These are phyloP conservation scores for Saturnispora diversa DNA, from an alignment of 805 yeast genomes.

Conservation along the genomic window DNA sequence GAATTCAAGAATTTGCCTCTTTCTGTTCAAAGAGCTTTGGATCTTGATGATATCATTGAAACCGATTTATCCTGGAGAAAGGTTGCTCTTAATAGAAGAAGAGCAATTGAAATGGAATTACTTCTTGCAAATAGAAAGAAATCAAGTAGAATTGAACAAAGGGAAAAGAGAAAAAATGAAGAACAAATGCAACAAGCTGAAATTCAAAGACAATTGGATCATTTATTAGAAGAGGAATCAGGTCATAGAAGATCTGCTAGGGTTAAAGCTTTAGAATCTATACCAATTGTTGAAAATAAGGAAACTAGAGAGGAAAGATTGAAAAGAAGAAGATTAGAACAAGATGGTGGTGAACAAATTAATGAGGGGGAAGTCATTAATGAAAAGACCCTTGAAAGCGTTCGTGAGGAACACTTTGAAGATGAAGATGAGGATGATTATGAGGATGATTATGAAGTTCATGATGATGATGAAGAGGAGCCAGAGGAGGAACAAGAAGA, in stretches of 20 bases:
- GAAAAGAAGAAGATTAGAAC: conserved; percentile 15
- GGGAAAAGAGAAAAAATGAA: conserved; percentile 42
- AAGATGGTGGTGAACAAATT: background rate
- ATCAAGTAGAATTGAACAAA: conserved; percentile 65
- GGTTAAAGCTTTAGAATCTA: conserved; percentile 33
- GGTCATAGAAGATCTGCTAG: conserved; percentile 33
- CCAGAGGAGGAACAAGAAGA: conserved; percentile 1
- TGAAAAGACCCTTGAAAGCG: background rate
- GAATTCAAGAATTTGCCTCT: conserved; percentile 1
- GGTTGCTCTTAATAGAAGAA: conserved; percentile 45
- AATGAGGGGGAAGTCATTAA: background rate
- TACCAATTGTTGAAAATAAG: conserved; percentile 12
- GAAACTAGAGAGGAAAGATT: conserved; percentile 31
- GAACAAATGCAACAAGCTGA: conserved; percentile 47
- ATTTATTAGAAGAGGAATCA: conserved; percentile 3
- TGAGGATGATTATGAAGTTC: conserved; percentile 6
- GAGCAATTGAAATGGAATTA: conserved; percentile 55
- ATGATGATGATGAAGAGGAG: conserved; percentile 6
- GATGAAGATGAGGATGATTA: conserved; percentile 8
- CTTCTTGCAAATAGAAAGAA: conserved; percentile 62
- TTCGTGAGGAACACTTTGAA: conserved; percentile 3
- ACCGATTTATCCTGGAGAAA: conserved; percentile 49
- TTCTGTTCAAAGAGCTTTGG: conserved; percentile 6
- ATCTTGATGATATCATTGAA: conserved; percentile 30
- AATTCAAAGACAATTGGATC: conserved; percentile 29